phyloP scores from a whole-genome alignment of 768 basidiomycete genomes.

The Pisolithus albus region DNA sequence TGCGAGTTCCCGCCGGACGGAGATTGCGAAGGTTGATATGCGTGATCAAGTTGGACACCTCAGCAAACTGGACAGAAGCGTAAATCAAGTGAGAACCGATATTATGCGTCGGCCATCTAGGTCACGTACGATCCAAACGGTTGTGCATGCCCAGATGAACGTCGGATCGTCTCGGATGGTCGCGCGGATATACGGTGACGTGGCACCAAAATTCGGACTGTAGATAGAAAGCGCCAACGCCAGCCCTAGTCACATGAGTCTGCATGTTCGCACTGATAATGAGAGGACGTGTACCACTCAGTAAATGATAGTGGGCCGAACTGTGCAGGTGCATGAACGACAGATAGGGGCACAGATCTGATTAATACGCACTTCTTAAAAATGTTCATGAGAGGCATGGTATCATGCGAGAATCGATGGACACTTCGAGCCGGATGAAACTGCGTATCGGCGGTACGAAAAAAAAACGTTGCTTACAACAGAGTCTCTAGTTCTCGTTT shows the following conservation, averaged over 20 bases:
- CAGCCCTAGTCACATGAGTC: conserved; percentile 40
- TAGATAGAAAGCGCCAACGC: conserved; percentile 77
- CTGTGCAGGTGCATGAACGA: conserved; percentile 35
- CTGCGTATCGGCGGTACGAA: not conserved
- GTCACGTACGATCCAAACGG: conserved; percentile 67
- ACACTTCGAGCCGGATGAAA: conserved; percentile 41
- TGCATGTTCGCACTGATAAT: not conserved
- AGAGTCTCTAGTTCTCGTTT: conserved; percentile 93
- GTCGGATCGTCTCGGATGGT: conserved; percentile 56
- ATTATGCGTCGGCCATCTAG: not conserved
- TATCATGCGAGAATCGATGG: conserved; percentile 92
- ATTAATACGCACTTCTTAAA: conserved; percentile 74
- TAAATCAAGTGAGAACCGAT: not conserved
- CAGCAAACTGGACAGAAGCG: conserved; percentile 51
- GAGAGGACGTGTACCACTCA: conserved; percentile 43
- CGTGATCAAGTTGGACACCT: conserved; percentile 77
- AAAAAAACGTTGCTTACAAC: conserved; percentile 47
- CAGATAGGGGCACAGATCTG: not conserved
- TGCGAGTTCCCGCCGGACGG: conserved; percentile 71
- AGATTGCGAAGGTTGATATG: conserved; percentile 80
- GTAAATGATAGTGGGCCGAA: conserved; percentile 82
- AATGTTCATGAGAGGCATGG: conserved; percentile 82
- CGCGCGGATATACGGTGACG: conserved; percentile 54
- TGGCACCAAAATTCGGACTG: conserved; percentile 66
- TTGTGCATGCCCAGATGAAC: conserved; percentile 62